A percentile compares a stretch with the other conserved stretches of the same genome.
Evolutionary conservation across 345 rosid genomes (phyloP).

Genomic region (Capsella bursapastoris): DNA sequence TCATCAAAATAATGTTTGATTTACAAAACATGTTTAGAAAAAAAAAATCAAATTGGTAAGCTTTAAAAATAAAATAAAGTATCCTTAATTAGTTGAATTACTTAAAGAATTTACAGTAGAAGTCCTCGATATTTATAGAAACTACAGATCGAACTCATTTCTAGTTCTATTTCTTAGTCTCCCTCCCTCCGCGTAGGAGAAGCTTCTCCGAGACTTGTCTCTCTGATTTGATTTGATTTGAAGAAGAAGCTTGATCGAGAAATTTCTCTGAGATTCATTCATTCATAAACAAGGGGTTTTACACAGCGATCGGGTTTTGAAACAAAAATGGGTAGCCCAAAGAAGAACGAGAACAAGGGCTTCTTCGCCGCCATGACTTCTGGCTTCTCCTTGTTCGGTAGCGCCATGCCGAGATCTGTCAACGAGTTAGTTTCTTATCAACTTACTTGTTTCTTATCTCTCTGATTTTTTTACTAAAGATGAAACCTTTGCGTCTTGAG

Average conservation of each 20-base stretch:
- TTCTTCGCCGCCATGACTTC: constrained; percentile 75
- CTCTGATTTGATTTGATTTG: constrained; percentile 2
- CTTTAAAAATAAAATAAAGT: neutral
- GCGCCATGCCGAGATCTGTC: constrained; percentile 72
- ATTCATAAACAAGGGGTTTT: neutral
- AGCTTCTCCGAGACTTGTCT: constrained; percentile 34
- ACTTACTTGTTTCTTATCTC: neutral
- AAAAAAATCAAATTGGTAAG: neutral
- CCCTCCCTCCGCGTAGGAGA: constrained; percentile 13
- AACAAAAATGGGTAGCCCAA: constrained; percentile 57
- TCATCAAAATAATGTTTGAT: neutral
- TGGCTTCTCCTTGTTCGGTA: constrained; percentile 66
- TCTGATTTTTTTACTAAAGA: neutral
- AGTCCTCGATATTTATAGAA: constrained; percentile 27
- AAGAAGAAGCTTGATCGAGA: constrained; percentile 28
- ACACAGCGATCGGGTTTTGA: constrained; percentile 3
- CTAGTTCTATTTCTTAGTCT: neutral
- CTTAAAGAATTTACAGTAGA: neutral
- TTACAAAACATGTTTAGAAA: neutral
- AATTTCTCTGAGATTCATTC: constrained; percentile 10
- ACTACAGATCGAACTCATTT: constrained; percentile 36
- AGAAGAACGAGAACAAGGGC: constrained; percentile 58
- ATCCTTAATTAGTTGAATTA: neutral
- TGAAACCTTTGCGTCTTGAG: constrained; percentile 7
- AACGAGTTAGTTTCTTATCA: constrained; percentile 50